Base-by-base conservation (phyloP, 768 basidiomycete genomes). In the Lanmaoa pseudosensibilis region DNA sequence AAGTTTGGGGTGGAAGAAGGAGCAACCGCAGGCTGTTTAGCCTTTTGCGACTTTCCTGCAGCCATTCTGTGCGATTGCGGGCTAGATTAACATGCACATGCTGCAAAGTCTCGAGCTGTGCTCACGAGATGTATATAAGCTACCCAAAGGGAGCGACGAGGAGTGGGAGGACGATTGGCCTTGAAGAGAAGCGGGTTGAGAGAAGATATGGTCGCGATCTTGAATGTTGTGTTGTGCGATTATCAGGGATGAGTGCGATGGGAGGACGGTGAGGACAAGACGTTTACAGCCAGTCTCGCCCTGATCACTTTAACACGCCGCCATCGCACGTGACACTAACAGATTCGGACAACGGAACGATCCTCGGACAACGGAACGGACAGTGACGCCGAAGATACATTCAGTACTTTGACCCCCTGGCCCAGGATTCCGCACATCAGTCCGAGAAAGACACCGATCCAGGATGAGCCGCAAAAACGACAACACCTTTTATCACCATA, bases 241-340 rank as follows among this genome's bases (percentile, higher is more conserved):
- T 37, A 53, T 55, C 56, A 37, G 47, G 57, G 50, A 66, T 63
- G 57, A 30, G 38, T 47, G 52, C 56, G 65, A 69, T 70, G 64
- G 45, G 34, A 55, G 48, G 41, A 45, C 47, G 46, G 5, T 27
- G 56, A 65, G 27, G 51, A 58, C 62, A 43, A 63, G 41, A 47
- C 45, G 64, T 49, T 56, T 50, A 33, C 56, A 56, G 58, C 52
- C 57, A 57, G 41, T 40, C 58, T 61, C 55, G 57, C 54, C 58
- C 50, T 66, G 68, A 69, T 70, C 68, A 67, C 68, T 70, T 69
- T 70, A 68, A 70, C 68, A 61, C 55, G 63, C 61, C 57, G 53
- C 68, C 68, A 68, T 34, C 5, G 52, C 69, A 70, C 68, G 69
- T 70, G 68, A 70, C 57, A 50, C 30, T 50, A 49, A 23, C 50